Percentiles rank a stretch among this genome's conserved stretches.
Conservation (phyloP, 1,284 basidiomycete genomes). For the Papiliotrema terrestris region DNA sequence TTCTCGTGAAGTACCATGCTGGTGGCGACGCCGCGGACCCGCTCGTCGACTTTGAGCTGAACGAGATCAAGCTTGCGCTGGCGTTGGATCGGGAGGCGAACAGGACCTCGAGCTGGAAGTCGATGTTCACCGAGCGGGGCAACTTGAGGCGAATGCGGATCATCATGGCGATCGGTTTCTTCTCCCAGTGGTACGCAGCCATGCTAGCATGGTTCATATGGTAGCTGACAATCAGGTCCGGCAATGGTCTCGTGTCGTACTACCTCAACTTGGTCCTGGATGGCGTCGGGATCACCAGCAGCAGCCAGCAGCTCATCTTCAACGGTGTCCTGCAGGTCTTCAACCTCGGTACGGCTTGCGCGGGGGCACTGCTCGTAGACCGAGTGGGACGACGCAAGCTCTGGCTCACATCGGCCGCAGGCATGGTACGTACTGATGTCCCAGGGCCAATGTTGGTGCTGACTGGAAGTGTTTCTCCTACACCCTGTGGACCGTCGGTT, state of each 20-base stretch:
- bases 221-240: conserved; percentile 57
- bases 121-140: conserved; percentile 16
- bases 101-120: conserved; percentile 10
- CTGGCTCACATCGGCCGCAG: conserved; percentile 56
- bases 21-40: conserved; percentile 43
- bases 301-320: conserved; percentile 53
- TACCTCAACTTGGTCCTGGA: conserved; percentile 70
- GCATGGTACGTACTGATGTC: conserved; percentile 53
- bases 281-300: conserved; percentile 59
- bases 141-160: conserved; percentile 26
- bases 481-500: conserved; percentile 64
- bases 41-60: conserved; percentile 46
- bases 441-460: background rate
- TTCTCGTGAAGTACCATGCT: conserved; percentile 64
- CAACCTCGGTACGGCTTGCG: conserved; percentile 35
- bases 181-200: conserved; percentile 37
- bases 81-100: conserved; percentile 38
- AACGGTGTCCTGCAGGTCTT: conserved; percentile 60
- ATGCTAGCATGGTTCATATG: background rate
- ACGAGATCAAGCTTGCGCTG: conserved; percentile 48
- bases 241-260: conserved; percentile 61
- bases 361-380: conserved; percentile 44
- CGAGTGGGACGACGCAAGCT: conserved; percentile 39
- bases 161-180: conserved; percentile 37
- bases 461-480: conserved; percentile 53